phyloP scores from a whole-genome alignment of 78 protist species.

The Dictyostelium capitatum region DNA sequence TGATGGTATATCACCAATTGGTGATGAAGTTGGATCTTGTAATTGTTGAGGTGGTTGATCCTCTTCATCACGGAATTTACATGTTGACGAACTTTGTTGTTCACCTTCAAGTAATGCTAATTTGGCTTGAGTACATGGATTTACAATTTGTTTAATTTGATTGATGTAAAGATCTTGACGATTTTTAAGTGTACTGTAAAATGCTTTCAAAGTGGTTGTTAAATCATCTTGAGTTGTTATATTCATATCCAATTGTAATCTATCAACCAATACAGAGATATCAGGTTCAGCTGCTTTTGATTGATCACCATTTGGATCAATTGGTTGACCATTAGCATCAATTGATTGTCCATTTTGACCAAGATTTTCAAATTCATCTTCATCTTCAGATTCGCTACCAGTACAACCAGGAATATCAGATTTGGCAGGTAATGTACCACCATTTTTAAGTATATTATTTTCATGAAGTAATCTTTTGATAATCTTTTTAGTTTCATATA shows the following conservation, averaged over 20 bases:
- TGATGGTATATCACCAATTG: background rate
- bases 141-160: slow-evolving; percentile 70
- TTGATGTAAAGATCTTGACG: slow-evolving; percentile 51
- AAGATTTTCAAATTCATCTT: slow-evolving; percentile 16
- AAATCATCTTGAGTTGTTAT: slow-evolving; percentile 10
- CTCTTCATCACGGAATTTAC: background rate
- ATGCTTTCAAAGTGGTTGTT: slow-evolving; percentile 23
- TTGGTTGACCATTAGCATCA: background rate
- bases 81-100: background rate
- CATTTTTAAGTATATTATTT: slow-evolving; percentile 47
- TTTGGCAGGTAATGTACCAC: slow-evolving; percentile 12
- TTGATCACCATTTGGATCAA: background rate
- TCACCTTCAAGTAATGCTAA: slow-evolving; percentile 56
- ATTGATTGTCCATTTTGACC: background rate
- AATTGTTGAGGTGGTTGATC: background rate
- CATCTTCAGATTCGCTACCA: slow-evolving; percentile 55
- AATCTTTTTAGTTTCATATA: slow-evolving; percentile 18
- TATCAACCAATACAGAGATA: slow-evolving; percentile 33
- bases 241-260: slow-evolving; percentile 46
- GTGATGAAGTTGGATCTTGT: slow-evolving; percentile 29
- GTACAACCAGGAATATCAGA: slow-evolving; percentile 80
- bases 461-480: slow-evolving; percentile 29
- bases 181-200: slow-evolving; percentile 33
- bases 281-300: slow-evolving; percentile 8
- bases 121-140: slow-evolving; percentile 76